phyloP scores from a whole-genome alignment of 2,329 filamentous ascomycete genomes.

The Nigrospora osmanthi region DNA sequence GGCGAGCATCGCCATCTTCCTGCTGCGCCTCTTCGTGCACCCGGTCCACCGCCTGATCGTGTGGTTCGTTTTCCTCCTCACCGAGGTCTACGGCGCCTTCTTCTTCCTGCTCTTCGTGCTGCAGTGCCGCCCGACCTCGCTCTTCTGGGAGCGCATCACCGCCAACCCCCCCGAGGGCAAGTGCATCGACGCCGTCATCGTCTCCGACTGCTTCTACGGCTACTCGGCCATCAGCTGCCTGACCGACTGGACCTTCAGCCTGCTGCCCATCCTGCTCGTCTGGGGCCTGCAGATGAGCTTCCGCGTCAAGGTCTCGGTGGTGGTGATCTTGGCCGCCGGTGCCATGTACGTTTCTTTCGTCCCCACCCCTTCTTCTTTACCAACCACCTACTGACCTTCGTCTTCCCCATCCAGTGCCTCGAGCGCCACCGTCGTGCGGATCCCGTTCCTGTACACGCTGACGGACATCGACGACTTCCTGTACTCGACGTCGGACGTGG shows the following conservation, averaged over 20 bases:
- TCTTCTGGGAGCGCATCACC: slow-evolving; percentile 27
- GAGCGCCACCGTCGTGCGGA: slow-evolving; percentile 33
- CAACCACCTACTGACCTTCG: background rate
- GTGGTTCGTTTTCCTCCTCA: slow-evolving; percentile 17
- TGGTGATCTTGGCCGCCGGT: slow-evolving; percentile 21
- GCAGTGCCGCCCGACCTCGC: slow-evolving; percentile 28
- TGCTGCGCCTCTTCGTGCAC: slow-evolving; percentile 25
- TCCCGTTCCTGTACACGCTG: slow-evolving; percentile 30
- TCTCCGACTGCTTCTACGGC: slow-evolving; percentile 23
- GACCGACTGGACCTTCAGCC: slow-evolving; percentile 30
- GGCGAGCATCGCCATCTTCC: slow-evolving; percentile 29
- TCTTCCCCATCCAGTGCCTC: slow-evolving; percentile 21
- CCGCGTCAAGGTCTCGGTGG: slow-evolving; percentile 27
- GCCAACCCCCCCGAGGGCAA: slow-evolving; percentile 16
- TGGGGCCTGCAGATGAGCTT: slow-evolving; percentile 31
- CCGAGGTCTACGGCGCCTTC: slow-evolving; percentile 23
- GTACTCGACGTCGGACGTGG: slow-evolving; percentile 32
- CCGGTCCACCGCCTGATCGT: slow-evolving; percentile 21
- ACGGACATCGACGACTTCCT: slow-evolving; percentile 30
- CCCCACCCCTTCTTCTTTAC: background rate
- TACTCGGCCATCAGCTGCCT: slow-evolving; percentile 29
- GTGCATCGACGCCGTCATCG: slow-evolving; percentile 19
- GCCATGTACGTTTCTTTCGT: slow-evolving; percentile 22
- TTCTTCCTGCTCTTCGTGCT: slow-evolving; percentile 31
- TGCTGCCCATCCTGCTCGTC: slow-evolving; percentile 30